Percentiles rank a stretch among this genome's conserved stretches.
Conservation (phyloP, 148 eudicot genomes). For the Pouteria glomerata region DNA sequence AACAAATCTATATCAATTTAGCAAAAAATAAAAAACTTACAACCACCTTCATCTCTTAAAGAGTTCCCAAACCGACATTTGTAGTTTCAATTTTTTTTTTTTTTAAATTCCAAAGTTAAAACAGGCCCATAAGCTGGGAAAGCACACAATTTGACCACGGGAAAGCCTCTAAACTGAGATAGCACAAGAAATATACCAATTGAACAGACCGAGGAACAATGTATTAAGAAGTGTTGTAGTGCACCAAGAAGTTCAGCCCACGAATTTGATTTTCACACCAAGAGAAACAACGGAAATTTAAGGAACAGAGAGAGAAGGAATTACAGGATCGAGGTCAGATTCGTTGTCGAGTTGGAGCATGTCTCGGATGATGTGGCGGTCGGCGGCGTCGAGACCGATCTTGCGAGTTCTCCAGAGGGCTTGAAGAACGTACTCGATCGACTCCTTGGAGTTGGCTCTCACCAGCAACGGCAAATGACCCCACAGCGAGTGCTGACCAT, state of each 20-base stretch:
- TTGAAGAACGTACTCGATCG: slow-evolving; percentile 45
- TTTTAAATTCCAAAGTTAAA: background rate
- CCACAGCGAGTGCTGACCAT: slow-evolving; percentile 23
- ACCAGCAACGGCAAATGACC: slow-evolving; percentile 34
- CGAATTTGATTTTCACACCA: background rate
- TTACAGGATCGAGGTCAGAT: slow-evolving; percentile 44
- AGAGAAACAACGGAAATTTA: background rate
- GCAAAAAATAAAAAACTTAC: background rate
- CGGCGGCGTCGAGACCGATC: slow-evolving; percentile 41
- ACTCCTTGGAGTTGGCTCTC: slow-evolving; percentile 44
- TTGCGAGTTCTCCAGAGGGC: slow-evolving; percentile 50
- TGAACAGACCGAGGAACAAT: background rate
- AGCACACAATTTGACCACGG: background rate
- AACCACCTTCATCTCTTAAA: background rate
- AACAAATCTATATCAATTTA: background rate
- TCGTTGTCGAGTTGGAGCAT: slow-evolving; percentile 40
- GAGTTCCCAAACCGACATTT: background rate
- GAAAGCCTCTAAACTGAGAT: no score
- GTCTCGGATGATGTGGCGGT: slow-evolving; percentile 34
- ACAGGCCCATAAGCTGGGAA: background rate
- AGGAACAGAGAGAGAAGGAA: slow-evolving; percentile 1
- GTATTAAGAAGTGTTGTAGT: background rate
- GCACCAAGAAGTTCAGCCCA: background rate
- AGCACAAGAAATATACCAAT: no score
- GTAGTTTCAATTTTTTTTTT: background rate